Evolutionary conservation across 2,329 filamentous ascomycete species (phyloP).

Genomic region (Curvularia hawaiiensis): DNA sequence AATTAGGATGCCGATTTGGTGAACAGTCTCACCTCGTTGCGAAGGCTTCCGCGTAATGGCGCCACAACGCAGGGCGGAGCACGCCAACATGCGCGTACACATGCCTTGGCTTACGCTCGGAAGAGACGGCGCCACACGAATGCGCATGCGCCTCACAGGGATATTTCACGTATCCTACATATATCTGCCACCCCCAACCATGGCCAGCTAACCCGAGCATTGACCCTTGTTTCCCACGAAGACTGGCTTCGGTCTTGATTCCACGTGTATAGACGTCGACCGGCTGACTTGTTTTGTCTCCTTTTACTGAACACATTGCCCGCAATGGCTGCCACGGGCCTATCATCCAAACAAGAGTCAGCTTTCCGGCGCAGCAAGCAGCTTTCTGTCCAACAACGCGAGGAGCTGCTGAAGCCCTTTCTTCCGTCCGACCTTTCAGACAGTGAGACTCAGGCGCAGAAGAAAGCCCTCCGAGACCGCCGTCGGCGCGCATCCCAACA

Average conservation of each 20-base stretch:
- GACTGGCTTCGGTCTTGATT: not conserved
- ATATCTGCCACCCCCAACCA: conserved; percentile 22
- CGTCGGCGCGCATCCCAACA: conserved; percentile 18
- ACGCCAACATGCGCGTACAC: conserved; percentile 23
- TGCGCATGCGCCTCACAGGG: conserved; percentile 36
- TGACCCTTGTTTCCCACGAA: conserved; percentile 5
- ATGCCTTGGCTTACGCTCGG: conserved; percentile 29
- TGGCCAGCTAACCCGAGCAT: conserved; percentile 16
- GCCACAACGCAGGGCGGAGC: conserved; percentile 40
- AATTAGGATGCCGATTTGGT: not conserved
- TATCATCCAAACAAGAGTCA: conserved; percentile 36
- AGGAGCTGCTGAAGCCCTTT: conserved; percentile 58
- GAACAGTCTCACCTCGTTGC: conserved; percentile 23
- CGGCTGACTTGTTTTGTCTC: conserved; percentile 10
- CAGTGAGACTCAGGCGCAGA: conserved; percentile 19
- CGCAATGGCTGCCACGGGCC: conserved; percentile 43
- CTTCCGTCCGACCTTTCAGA: conserved; percentile 53
- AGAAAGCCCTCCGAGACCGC: conserved; percentile 20
- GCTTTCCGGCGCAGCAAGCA: conserved; percentile 45
- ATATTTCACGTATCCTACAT: conserved; percentile 28
- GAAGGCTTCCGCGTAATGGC: conserved; percentile 40
- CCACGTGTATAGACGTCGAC: not conserved
- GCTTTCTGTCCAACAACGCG: conserved; percentile 55
- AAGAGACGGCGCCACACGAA: conserved; percentile 34
- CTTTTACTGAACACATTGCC: conserved; percentile 6